Evolutionary conservation across 139 green algal species (phyloP).

Genomic region (Trebouxia sp.): DNA sequence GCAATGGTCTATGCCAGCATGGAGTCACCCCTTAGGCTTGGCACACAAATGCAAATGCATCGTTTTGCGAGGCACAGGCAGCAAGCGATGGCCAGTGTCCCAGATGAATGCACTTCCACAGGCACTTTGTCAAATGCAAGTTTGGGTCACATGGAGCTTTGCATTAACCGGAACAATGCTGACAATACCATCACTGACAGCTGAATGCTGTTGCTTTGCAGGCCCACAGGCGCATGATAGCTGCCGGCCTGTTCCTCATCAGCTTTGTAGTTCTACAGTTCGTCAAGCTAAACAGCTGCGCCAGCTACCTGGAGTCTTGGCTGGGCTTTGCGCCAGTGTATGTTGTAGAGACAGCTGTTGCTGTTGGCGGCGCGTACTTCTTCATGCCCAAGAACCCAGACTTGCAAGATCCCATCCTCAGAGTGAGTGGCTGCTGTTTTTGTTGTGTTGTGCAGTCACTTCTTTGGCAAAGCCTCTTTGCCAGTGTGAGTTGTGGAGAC

Average conservation of each 20-base stretch:
- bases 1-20: too few relatives aligned
- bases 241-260: slow-evolving; percentile 2
- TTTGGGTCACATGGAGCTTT: too few relatives aligned
- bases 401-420: neutral
- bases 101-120: too few relatives aligned
- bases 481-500: neutral
- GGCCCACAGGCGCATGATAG: neutral
- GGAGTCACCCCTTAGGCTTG: too few relatives aligned
- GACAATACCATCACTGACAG: too few relatives aligned
- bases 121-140: too few relatives aligned
- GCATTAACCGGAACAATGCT: too few relatives aligned
- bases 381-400: slow-evolving; percentile 14
- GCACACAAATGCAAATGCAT: too few relatives aligned
- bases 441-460: too few relatives aligned
- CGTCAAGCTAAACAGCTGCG: slow-evolving; percentile 27
- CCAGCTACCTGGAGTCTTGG: slow-evolving; percentile 23
- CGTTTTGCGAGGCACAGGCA: too few relatives aligned
- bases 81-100: too few relatives aligned
- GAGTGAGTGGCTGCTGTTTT: slow-evolving; percentile 2
- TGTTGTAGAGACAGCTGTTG: slow-evolving; percentile 24
- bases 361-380: neutral
- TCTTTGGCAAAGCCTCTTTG: neutral
- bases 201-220: neutral
- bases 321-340: slow-evolving; percentile 26
- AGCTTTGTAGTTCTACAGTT: neutral